Percentiles rank a stretch among this genome's conserved stretches.
These are phyloP conservation scores for Parastagonospora nodorum DNA, from an alignment of 2,329 filamentous ascomycete genomes.

Conservation along the genomic window DNA sequence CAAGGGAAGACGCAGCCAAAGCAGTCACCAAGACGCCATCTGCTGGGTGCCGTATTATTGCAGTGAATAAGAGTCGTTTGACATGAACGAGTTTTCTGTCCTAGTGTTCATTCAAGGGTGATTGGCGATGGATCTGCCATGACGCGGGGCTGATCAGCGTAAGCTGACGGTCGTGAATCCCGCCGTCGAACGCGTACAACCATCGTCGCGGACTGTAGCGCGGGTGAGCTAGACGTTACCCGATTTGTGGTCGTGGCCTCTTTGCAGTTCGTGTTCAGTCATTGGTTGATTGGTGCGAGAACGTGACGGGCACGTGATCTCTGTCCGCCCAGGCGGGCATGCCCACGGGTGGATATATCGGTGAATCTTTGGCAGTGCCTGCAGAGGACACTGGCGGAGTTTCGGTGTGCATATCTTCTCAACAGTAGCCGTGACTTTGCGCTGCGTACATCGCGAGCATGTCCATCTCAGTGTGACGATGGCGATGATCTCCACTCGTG, in stretches of 20 bases:
- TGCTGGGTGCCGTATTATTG: no score
- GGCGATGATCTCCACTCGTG: no score
- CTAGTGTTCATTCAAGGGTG: neutral
- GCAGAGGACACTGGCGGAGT: neutral
- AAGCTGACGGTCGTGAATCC: neutral
- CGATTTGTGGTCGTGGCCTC: no score
- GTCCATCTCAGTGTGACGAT: no score
- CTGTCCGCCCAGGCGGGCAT: no score
- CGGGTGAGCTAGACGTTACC: no score
- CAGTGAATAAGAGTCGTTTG: conserved; percentile 13
- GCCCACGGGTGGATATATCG: neutral
- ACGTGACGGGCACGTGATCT: no score
- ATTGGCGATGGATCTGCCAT: neutral
- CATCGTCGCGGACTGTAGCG: conserved; percentile 11
- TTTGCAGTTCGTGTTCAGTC: no score
- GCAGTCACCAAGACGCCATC: neutral
- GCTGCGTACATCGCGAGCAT: no score
- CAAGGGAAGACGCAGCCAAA: neutral
- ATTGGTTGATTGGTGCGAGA: no score
- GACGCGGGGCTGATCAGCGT: neutral
- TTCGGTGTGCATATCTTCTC: no score
- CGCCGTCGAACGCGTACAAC: conserved; percentile 14
- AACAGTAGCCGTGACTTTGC: no score
- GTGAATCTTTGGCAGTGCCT: conserved; percentile 1
- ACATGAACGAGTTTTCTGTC: conserved; percentile 25